Evolutionary conservation across 1,284 basidiomycete species (phyloP).

Genomic region (Trichosporon ovoides): DNA sequence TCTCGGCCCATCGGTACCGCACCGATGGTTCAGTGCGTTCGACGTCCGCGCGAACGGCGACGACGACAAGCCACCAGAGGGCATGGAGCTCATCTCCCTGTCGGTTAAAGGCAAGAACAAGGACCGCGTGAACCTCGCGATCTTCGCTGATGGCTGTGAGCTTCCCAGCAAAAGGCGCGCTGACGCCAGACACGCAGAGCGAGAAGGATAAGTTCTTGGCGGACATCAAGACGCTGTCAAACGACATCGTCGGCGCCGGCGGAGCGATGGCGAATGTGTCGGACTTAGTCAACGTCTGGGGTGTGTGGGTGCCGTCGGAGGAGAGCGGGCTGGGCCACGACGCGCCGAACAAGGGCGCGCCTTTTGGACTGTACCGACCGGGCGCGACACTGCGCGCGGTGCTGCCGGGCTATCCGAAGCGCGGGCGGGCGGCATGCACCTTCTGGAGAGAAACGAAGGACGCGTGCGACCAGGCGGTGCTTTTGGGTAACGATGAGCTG

Average conservation of each 20-base stretch:
- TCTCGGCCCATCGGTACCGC: neutral
- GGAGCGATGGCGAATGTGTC: slow-evolving; percentile 71
- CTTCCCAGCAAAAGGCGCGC: slow-evolving; percentile 14
- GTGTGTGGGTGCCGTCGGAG: slow-evolving; percentile 61
- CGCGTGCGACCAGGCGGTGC: slow-evolving; percentile 70
- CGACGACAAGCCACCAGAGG: slow-evolving; percentile 7
- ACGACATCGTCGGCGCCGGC: slow-evolving; percentile 61
- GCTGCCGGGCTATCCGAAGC: slow-evolving; percentile 63
- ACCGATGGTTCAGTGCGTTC: neutral
- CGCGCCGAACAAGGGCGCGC: slow-evolving; percentile 62
- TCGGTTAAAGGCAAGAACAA: slow-evolving; percentile 58
- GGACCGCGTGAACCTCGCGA: slow-evolving; percentile 69
- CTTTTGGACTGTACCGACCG: slow-evolving; percentile 71
- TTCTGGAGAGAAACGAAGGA: slow-evolving; percentile 48
- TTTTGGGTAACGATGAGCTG: slow-evolving; percentile 71
- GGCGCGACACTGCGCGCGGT: slow-evolving; percentile 72
- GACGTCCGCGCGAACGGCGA: neutral
- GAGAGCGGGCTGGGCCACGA: slow-evolving; percentile 71
- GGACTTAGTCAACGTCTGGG: slow-evolving; percentile 76
- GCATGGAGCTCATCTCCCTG: slow-evolving; percentile 57
- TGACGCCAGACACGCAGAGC: slow-evolving; percentile 55
- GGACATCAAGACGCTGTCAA: slow-evolving; percentile 63
- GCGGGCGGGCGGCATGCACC: slow-evolving; percentile 63
- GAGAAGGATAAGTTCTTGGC: slow-evolving; percentile 64
- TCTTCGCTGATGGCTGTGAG: slow-evolving; percentile 79